Percentiles rank a stretch among this genome's conserved stretches.
These are phyloP conservation scores for Dipteronia sinensis DNA, from an alignment of 345 rosid species.

Conservation along the genomic window DNA sequence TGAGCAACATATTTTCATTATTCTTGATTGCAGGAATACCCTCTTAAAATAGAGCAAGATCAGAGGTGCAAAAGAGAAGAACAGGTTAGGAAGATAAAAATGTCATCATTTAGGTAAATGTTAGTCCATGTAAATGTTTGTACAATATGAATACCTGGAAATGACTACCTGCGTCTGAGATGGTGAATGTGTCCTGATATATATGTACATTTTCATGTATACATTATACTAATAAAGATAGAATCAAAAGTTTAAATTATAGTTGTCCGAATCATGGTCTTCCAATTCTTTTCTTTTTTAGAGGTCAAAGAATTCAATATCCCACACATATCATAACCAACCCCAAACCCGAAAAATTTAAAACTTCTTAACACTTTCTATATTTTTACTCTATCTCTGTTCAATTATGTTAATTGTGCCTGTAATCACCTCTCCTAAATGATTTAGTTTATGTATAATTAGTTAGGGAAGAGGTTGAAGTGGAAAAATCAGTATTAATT, in stretches of 20 bases:
- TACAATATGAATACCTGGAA: neutral
- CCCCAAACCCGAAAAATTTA: neutral
- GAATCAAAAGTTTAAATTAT: neutral
- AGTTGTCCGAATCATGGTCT: neutral
- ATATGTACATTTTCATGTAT: neutral
- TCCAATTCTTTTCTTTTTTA: neutral
- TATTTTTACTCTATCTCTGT: neutral
- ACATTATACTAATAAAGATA: neutral
- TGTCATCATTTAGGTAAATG: neutral
- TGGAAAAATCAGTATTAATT: too few species aligned
- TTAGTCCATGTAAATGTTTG: constrained; percentile 2
- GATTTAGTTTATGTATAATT: neutral
- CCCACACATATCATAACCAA: neutral
- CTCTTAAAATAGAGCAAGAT: neutral
- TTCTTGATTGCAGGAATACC: constrained; percentile 16
- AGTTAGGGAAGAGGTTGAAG: neutral
- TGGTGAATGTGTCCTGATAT: neutral
- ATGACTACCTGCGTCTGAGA: neutral
- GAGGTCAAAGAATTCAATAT: neutral
- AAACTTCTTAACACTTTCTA: neutral
- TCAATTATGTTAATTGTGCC: neutral
- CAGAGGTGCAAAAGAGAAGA: constrained; percentile 8
- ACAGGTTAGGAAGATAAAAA: neutral
- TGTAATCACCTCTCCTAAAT: neutral
- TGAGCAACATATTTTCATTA: neutral